Percentiles rank a stretch among this genome's conserved stretches.
Evolutionary conservation across 1,139 yeast genomes (phyloP).

Genomic region (Debaryomyces psychrophilus): DNA sequence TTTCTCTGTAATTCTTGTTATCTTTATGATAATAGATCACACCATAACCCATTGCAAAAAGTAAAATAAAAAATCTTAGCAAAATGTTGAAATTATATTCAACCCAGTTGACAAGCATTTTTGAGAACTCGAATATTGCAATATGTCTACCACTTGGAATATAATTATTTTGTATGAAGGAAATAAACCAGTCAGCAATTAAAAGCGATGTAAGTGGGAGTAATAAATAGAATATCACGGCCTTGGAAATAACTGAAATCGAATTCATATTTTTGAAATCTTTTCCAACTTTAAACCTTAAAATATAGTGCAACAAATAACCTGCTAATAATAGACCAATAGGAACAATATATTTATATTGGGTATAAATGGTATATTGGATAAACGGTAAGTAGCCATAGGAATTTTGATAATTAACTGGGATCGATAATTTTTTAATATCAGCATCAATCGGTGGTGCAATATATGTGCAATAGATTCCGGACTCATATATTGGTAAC

Average conservation of each 20-base stretch:
- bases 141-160: slow-evolving; percentile 11
- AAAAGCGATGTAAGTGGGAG: slow-evolving; percentile 25
- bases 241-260: slow-evolving; percentile 39
- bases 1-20: slow-evolving; percentile 29
- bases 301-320: slow-evolving; percentile 31
- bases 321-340: slow-evolving; percentile 24
- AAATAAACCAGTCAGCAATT: slow-evolving; percentile 17
- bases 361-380: slow-evolving; percentile 25
- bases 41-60: slow-evolving; percentile 46
- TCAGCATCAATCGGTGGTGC: slow-evolving; percentile 26
- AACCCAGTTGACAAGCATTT: slow-evolving; percentile 8
- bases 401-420: slow-evolving; percentile 27
- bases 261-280: slow-evolving; percentile 36
- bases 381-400: slow-evolving; percentile 33
- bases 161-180: slow-evolving; percentile 24
- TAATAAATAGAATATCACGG: slow-evolving; percentile 33
- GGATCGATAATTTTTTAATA: slow-evolving; percentile 18
- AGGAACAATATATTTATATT: slow-evolving; percentile 20
- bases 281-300: slow-evolving; percentile 31
- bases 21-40: slow-evolving; percentile 36
- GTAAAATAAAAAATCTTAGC: slow-evolving; percentile 22
- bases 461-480: slow-evolving; percentile 39
- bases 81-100: slow-evolving; percentile 12
- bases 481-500: slow-evolving; percentile 27
- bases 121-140: slow-evolving; percentile 9